Evolutionary conservation across 306 rosid genomes (phyloP), one percentile per base, ranked within the genome.

Genomic region (Luffa acutangula): DNA sequence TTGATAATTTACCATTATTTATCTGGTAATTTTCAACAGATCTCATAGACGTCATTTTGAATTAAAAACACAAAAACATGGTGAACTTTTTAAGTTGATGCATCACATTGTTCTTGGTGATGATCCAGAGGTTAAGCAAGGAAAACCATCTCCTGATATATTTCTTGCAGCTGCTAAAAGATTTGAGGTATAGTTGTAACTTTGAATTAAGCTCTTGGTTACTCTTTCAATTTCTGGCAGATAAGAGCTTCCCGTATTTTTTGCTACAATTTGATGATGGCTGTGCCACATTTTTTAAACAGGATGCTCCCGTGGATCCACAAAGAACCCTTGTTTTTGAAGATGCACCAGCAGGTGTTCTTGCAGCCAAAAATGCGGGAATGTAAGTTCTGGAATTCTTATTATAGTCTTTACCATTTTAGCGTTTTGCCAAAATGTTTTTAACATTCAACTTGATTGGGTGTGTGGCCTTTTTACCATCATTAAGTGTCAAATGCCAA

Each of bases 271-370:
- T 83, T 81, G 75, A 64, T n/a, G 37, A 31, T 60, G 70, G 14
- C 45, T 31, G n/a, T 75, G 66, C 51, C 65, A 36, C 53, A 36
- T 52, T 36, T 49, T 77, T 21, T 62, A 69, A 85, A 86, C 90
- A 94, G 98, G 95, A 87, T 86, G 88, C 83, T 82, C 90, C 92
- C 8, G 78, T 89, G 33, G 90, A 93, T 86, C 89, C 96, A 6
- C 10, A 21, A 9, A 89, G 84, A 62, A 60, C 85, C 80, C 89
- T 93, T 80, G 97, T 93, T 82, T 95, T 95, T 79, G 99, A 95
- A 93, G 97, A 95, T 89, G 96, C 99, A 2, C 99, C 99, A 2
- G 80, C 97, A 31, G 99, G 99, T 80, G 97, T 95, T 90, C 92
- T 66, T 63, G 97, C 91, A 37, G 97, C 99, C 59, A 93, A 93